These are phyloP conservation scores for Pseudopyricularia javanii DNA, from an alignment of 2,329 filamentous ascomycete species.

Conservation along the genomic window DNA sequence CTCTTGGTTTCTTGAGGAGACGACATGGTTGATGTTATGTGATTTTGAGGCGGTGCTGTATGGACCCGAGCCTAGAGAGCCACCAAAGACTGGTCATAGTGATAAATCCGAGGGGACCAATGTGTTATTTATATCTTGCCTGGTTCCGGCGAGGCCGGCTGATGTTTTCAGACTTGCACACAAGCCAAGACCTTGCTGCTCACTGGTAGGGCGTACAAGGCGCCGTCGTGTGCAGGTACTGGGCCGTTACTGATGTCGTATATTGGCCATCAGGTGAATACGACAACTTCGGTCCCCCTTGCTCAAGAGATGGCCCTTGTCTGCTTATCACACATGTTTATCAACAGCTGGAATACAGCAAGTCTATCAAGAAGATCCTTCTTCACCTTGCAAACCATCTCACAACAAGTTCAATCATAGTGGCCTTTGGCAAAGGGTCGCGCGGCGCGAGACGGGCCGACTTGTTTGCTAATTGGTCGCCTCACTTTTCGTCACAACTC, in stretches of 20 bases:
- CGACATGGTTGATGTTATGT: slow-evolving; percentile 13
- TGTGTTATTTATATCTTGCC: not conserved
- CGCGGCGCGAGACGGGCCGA: not conserved
- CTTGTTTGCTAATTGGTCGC: not conserved
- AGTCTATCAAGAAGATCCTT: too few relatives aligned
- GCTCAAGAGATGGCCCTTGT: too few relatives aligned
- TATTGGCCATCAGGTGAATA: not conserved
- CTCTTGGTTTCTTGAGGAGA: slow-evolving; percentile 33
- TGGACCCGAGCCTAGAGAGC: not conserved
- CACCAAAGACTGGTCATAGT: not conserved
- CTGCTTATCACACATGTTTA: too few relatives aligned
- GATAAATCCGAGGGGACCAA: not conserved
- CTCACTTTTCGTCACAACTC: not conserved
- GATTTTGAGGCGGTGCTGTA: not conserved
- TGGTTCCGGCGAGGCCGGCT: not conserved
- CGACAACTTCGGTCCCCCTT: not conserved
- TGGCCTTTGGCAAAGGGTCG: not conserved
- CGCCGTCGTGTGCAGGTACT: not conserved
- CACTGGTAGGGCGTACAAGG: not conserved
- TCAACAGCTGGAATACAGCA: too few relatives aligned
- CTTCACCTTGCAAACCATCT: not conserved
- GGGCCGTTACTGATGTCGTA: not conserved
- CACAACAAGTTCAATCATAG: not conserved
- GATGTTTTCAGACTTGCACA: not conserved
- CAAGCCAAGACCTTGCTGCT: not conserved